Conservation (phyloP, 2,329 filamentous ascomycete genomes). For the Sporothrix sp. region DNA sequence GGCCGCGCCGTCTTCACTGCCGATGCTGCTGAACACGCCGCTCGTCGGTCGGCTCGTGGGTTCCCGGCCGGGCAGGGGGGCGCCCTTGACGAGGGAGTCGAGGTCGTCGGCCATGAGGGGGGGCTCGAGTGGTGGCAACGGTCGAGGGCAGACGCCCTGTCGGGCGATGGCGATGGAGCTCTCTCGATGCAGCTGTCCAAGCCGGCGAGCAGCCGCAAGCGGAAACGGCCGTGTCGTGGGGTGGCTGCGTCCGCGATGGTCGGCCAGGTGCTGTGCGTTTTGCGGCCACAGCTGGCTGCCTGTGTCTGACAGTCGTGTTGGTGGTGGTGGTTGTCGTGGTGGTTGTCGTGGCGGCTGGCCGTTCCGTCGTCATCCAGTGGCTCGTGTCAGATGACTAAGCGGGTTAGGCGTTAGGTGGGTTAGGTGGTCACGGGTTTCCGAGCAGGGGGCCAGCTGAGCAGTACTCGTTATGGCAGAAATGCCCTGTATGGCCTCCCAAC, state of each 20-base stretch:
- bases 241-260: background rate
- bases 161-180: background rate
- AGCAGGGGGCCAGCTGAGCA: background rate
- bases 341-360: background rate
- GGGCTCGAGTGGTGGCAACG: conserved; percentile 3
- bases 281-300: background rate
- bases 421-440: background rate
- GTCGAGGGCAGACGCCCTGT: too few relatives aligned
- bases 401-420: background rate
- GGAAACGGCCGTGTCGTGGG: background rate
- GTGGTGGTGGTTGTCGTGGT: background rate
- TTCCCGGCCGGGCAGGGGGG: conserved; percentile 53
- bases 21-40: conserved; percentile 2
- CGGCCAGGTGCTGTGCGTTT: background rate
- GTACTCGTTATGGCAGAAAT: too few relatives aligned
- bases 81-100: conserved; percentile 88
- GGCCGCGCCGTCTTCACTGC: background rate
- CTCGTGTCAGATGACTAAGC: conserved; percentile 12
- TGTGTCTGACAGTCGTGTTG: too few relatives aligned
- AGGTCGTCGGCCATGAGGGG: conserved; percentile 53
- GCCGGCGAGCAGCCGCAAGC: too few relatives aligned
- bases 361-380: conserved; percentile 9
- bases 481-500: too few relatives aligned
- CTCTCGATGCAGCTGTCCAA: background rate
- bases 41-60: conserved; percentile 34